phyloP scores from a whole-genome alignment of 1,139 yeast species.

The Protomyces inouyei region DNA sequence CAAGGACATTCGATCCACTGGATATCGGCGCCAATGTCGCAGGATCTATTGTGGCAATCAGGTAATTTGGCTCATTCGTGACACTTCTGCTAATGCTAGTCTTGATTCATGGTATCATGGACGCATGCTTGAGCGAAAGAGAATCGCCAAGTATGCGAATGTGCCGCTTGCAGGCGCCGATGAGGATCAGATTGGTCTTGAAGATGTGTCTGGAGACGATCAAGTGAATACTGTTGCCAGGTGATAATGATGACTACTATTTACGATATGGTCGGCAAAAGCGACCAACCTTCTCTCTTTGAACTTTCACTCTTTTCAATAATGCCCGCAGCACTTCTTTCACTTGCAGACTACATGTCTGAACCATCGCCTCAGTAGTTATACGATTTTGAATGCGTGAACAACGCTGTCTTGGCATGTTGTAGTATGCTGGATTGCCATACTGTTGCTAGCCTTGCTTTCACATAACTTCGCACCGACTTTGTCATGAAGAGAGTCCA shows the following conservation, averaged over 20 bases:
- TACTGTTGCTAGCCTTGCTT: too few species aligned
- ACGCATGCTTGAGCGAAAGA: conserved; percentile 33
- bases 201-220: not conserved
- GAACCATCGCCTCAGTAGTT: too few species aligned
- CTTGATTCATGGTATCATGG: conserved; percentile 38
- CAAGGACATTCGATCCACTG: conserved; percentile 40
- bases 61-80: conserved; percentile 34
- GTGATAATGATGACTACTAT: not conserved
- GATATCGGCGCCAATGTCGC: conserved; percentile 42
- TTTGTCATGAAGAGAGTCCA: too few species aligned
- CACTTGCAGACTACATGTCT: too few species aligned
- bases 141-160: conserved; percentile 30
- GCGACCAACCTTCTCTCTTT: too few species aligned
- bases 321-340: too few species aligned
- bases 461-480: too few species aligned
- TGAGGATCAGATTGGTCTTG: not conserved
- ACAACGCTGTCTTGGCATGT: too few species aligned
- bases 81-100: not conserved
- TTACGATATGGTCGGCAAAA: too few species aligned
- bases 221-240: not conserved
- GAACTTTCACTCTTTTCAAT: too few species aligned
- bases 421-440: too few species aligned
- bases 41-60: conserved; percentile 40
- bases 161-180: not conserved
- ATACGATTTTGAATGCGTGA: too few species aligned